Base-by-base conservation (phyloP, 768 basidiomycete species). In the Coprinellus micaceus region DNA sequence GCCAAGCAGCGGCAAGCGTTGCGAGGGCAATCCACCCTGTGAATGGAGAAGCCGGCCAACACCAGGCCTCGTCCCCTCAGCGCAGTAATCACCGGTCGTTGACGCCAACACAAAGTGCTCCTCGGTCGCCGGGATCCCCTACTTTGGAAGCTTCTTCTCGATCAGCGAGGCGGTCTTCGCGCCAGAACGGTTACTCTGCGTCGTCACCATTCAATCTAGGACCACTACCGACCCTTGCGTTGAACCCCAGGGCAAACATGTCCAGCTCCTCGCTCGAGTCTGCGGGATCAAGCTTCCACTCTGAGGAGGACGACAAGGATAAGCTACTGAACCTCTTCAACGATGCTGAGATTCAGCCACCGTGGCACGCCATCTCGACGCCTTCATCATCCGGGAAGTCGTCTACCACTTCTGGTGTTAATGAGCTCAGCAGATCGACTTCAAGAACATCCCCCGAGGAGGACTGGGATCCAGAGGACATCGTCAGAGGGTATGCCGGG, bases 241-340 rank as follows among this genome's bases (percentile, higher is more conserved):
- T 92, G 52, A 84, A 86, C 36, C 85, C 88, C 3, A 70, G 88
- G 17, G 80, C 79, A 15, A 91, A 85, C 59, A 88, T 88, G 6
- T 92, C 91, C 26, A 80, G 85, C 26, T 88, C 89, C 13, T 93
- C 91, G 5, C 71, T 93, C 21, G 88, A 85, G 57, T 91, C 90
- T 10, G 79, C 77, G 33, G 89, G 91, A 15, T 94, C 91, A 2
- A 93, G 91, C 69, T 93, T 89, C 67, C 90, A 92, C 66, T 90
- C 90, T 3, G 85, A 80, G 80, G 88, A 90, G 54, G 84, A 72
- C 21, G 83, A 85, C 26, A 80, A 80, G 56, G 83, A 86, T 59
- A 75, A 75, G 44, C 67, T 78, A 48, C 68, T 81, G 52, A 78
- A 74, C 45, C 62, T 89, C 22, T 83, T 91, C 66, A 76, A 69